Base-by-base conservation (phyloP, 148 eudicot species). In the Dianthus caryophyllus region DNA sequence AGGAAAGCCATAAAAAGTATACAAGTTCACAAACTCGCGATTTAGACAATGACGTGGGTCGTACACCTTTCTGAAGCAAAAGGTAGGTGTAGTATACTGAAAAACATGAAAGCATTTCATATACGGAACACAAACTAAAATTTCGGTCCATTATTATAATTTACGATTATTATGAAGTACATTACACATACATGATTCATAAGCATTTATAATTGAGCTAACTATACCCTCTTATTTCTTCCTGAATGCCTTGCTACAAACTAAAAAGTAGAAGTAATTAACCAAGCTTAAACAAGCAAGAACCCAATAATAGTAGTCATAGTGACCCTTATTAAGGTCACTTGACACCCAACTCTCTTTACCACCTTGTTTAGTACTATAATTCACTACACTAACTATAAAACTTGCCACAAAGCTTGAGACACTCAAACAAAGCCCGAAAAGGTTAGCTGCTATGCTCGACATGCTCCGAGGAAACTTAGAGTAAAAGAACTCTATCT, bases 321-420 rank as follows among this genome's bases (percentile, higher is more conserved):
- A 79, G 41, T 77, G 83, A 47, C 81, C 83, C 39, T 74, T 59
- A 50, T 79, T 73, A 16, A 75, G 46, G 20, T 82, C 74, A 20
- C 71, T 74, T 1, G 83, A 71, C 4, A 82, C 63, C 86, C 86
- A 82, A 39, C 86, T 74, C 58, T 63, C 69, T 14, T 65, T 55
- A 26, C 78, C 76, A 27, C 36, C 27, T 51, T 18, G 26, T 77
- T 24, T 68, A 2, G 83, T 79, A 5, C 54, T 30, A 24, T 48
- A 11, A 44, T 76, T 33, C 1, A 71, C 44, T 4, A 44, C n/a
- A 21, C 18, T 76, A 46, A 70, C 5, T 10, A 66, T 65, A 1
- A 71, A 7, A 26, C 79, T 76, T 1, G 75, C 57, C 44, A 61
- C 47, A 22, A 76, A 17, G 44, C 72, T 58, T 11, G 67, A 60